Evolutionary conservation across 352 stramenopile genomes (phyloP), one percentile per base, ranked within the genome.

Genomic region (Pythium coloratum): DNA sequence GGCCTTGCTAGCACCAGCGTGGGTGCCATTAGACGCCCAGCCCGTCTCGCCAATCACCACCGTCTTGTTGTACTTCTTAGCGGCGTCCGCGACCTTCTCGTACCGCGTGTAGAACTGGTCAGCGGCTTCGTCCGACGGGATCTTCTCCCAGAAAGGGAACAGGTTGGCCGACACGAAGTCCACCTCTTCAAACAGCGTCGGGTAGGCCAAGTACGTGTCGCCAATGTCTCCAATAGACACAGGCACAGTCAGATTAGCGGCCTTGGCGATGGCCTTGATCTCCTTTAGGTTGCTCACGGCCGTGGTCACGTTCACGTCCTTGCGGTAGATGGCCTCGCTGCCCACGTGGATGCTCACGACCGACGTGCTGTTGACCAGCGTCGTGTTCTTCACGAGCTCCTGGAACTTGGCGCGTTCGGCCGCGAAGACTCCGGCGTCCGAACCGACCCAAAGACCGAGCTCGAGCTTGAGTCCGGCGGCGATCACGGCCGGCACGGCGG

Each of bases 11-110:
- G 79, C 76, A 6, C 32, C 70, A 0, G 47, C 34, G 59, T 75
- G 64, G 36, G 40, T 62, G 53, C 84, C 81, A 47, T 77, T 61
- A 38, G 71, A 80, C 3, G 81, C 71, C 84, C 84, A 92, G 14
- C 84, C 84, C 3, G 82, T 90, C 72, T 92, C 84, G n/a, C 74
- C 77, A 13, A 92, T 70, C 59, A 89, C 67, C n/a, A 90, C 76
- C 59, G 75, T 67, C 75, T 90, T 92, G 62, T 63, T 78, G 59
- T 78, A 75, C 14, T 64, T 62, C 20, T 40, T 62, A 18, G 74
- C 72, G 6, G 78, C 36, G 10, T 74, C 57, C 30, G n/a, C 54
- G 1, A 90, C 69, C 44, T 67, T 64, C 28, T 71, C 54, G 63
- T 85, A 78, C 46, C 81, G 80, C 57, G 67, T 70, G 65, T 86